Evolutionary conservation across 345 rosid species (phyloP).

Genomic region (Cardamine occulta): DNA sequence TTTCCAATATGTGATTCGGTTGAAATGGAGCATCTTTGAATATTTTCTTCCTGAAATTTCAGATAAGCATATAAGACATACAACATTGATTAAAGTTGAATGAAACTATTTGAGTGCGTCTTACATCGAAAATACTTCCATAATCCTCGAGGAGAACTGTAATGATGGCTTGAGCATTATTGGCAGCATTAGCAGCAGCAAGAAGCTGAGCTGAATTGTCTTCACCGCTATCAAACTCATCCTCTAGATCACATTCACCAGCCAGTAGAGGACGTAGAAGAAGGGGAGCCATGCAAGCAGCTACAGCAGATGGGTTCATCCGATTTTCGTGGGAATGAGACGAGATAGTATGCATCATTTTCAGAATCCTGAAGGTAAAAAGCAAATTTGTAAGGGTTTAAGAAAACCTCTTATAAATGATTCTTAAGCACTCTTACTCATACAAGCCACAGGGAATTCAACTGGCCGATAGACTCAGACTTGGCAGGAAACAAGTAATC

Average conservation of each 20-base stretch:
- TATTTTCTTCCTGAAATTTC: slow-evolving; percentile 83
- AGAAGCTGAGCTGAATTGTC: slow-evolving; percentile 98
- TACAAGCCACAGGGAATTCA: slow-evolving; percentile 6
- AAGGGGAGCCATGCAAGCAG: slow-evolving; percentile 99
- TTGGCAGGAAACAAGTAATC: slow-evolving; percentile 11
- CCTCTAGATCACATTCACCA: slow-evolving; percentile 96
- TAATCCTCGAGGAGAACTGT: slow-evolving; percentile 89
- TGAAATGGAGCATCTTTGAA: slow-evolving; percentile 91
- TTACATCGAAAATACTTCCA: slow-evolving; percentile 85
- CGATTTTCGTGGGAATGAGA: slow-evolving; percentile 88
- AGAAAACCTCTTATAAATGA: slow-evolving; percentile 19
- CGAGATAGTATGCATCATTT: slow-evolving; percentile 88
- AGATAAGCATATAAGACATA: slow-evolving; percentile 28
- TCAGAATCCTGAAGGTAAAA: slow-evolving; percentile 67
- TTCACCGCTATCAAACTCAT: slow-evolving; percentile 79
- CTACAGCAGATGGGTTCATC: slow-evolving; percentile 95
- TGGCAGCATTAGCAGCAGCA: slow-evolving; percentile 99
- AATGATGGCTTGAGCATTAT: slow-evolving; percentile 89
- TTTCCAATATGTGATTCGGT: slow-evolving; percentile 88
- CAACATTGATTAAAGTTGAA: not conserved
- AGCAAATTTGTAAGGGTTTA: slow-evolving; percentile 30
- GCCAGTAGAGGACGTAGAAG: slow-evolving; percentile 92
- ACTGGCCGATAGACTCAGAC: slow-evolving; percentile 5
- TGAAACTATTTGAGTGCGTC: slow-evolving; percentile 42
- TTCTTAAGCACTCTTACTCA: slow-evolving; percentile 24